phyloP scores from a whole-genome alignment of 116 monocot species.

The Posidonia oceanica region DNA sequence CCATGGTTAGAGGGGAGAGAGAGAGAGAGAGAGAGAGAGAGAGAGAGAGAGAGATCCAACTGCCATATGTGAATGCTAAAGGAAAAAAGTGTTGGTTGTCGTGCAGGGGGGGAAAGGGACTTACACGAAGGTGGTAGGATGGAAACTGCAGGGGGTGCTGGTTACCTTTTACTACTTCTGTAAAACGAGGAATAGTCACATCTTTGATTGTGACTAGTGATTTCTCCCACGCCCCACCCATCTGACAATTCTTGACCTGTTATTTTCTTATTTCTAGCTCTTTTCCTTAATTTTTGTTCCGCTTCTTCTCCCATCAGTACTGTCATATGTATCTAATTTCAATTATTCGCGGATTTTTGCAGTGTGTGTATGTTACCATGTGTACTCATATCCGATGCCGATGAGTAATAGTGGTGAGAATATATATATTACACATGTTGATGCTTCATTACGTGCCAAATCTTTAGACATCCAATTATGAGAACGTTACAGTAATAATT shows the following conservation, averaged over 20 bases:
- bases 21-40: neutral
- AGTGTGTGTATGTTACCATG: too few relatives aligned
- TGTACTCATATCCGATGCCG: too few relatives aligned
- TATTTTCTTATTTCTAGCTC: neutral
- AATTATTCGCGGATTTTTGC: neutral
- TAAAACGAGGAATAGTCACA: slow-evolving; percentile 11
- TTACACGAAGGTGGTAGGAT: neutral
- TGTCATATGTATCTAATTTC: neutral
- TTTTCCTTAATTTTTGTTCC: neutral
- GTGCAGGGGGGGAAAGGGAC: neutral
- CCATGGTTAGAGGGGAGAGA: neutral
- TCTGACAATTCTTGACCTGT: neutral
- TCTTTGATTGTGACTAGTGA: slow-evolving; percentile 7
- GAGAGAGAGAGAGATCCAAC: too few relatives aligned
- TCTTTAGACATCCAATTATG: too few relatives aligned
- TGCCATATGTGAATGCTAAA: too few relatives aligned
- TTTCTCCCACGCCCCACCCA: neutral
- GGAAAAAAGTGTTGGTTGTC: neutral
- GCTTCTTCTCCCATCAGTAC: neutral
- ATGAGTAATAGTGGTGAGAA: too few relatives aligned
- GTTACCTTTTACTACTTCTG: slow-evolving; percentile 3
- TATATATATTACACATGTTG: too few relatives aligned
- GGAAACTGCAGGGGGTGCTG: neutral
- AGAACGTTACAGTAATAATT: too few relatives aligned
- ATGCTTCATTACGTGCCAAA: too few relatives aligned